Percentiles rank a stretch among this genome's conserved stretches.
These are phyloP conservation scores for Apostasia shenzhenica DNA, from an alignment of 106 monocot genomes.

Conservation along the genomic window DNA sequence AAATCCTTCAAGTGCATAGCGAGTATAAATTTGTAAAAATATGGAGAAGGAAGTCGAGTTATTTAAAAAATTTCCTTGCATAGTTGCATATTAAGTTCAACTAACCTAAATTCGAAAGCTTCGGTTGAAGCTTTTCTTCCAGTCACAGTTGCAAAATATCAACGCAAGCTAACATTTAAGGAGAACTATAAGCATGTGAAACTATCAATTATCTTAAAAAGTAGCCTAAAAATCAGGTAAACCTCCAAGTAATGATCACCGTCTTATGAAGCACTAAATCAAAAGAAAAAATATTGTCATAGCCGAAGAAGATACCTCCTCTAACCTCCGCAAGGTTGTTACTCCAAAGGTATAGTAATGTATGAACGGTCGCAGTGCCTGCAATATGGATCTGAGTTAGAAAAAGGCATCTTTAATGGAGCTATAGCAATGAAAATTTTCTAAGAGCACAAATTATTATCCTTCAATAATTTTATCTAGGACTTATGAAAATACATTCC, in stretches of 20 bases:
- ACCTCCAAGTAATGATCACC: too few species aligned
- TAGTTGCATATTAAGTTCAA: too few species aligned
- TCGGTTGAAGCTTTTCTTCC: too few species aligned
- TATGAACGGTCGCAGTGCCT: constrained; percentile 79
- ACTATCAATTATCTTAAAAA: background rate
- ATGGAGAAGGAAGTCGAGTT: too few species aligned
- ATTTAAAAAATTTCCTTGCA: too few species aligned
- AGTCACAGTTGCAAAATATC: too few species aligned
- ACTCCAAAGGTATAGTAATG: constrained; percentile 82
- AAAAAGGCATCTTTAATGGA: background rate
- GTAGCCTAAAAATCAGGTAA: background rate
- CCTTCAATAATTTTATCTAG: too few species aligned
- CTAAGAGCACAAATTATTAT: too few species aligned
- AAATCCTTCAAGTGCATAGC: too few species aligned
- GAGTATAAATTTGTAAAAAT: too few species aligned
- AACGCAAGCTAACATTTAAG: background rate
- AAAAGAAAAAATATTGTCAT: background rate
- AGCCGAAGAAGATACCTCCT: constrained; percentile 44
- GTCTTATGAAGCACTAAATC: background rate
- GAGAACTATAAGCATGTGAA: background rate
- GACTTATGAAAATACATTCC: too few species aligned
- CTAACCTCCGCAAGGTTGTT: constrained; percentile 51
- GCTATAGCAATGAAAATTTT: background rate
- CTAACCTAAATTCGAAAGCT: too few species aligned
- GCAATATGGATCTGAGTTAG: constrained; percentile 13